phyloP scores from a whole-genome alignment of 2,329 filamentous ascomycete genomes.

The Byssochlamys sp. region DNA sequence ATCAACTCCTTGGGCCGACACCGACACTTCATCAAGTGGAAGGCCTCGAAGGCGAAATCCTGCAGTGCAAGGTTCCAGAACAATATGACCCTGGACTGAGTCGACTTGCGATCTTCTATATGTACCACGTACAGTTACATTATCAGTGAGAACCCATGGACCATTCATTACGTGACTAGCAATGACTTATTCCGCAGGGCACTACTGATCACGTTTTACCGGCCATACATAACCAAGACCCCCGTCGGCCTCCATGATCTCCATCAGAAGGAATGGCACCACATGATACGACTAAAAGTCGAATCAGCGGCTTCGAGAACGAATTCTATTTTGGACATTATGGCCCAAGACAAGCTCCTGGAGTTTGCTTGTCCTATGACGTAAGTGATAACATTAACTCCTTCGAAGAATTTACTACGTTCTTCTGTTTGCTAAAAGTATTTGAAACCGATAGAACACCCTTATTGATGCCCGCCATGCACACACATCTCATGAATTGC shows the following conservation, averaged over 20 bases:
- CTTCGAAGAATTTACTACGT: background rate
- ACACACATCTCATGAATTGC: constrained; percentile 21
- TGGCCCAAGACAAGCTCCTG: constrained; percentile 16
- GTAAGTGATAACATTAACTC: constrained; percentile 8
- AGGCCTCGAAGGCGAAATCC: constrained; percentile 13
- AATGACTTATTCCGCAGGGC: constrained; percentile 11
- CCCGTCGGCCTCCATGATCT: constrained; percentile 10
- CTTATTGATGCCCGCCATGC: constrained; percentile 24
- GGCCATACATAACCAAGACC: constrained; percentile 13
- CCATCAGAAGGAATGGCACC: constrained; percentile 12
- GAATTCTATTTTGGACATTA: constrained; percentile 17
- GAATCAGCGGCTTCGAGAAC: constrained; percentile 18
- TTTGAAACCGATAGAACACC: constrained; percentile 10
- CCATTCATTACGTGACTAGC: background rate
- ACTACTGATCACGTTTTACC: constrained; percentile 20
- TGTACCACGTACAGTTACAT: constrained; percentile 20
- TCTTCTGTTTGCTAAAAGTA: background rate
- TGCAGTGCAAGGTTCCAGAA: constrained; percentile 10
- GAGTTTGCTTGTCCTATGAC: constrained; percentile 18
- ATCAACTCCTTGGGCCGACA: constrained; percentile 11
- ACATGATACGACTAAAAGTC: constrained; percentile 12
- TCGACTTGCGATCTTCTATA: constrained; percentile 10
- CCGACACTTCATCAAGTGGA: constrained; percentile 13
- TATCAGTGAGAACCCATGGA: constrained; percentile 14
- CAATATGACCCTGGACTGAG: constrained; percentile 6